phyloP scores from a whole-genome alignment of 23 red algal species.

The Gracilaria domingensis region DNA sequence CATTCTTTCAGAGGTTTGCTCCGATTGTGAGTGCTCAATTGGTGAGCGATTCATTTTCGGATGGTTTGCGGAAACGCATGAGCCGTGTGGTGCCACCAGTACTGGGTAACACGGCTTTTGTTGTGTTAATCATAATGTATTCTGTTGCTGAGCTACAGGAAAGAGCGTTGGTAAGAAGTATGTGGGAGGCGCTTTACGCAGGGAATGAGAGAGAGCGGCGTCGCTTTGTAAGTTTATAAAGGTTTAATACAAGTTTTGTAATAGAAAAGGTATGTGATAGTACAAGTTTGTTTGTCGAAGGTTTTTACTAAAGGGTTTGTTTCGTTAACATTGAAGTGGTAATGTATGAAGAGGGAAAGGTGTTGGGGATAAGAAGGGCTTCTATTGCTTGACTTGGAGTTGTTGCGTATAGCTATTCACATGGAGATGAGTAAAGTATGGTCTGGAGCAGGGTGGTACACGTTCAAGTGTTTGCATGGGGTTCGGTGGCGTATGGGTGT shows the following conservation, averaged over 20 bases:
- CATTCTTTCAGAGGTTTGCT: conserved; percentile 1
- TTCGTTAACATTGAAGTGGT: not conserved
- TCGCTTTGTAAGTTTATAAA: conserved; percentile 6
- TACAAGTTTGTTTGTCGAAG: not conserved
- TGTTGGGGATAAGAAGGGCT: conserved; percentile 3
- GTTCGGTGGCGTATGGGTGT: conserved; percentile 2
- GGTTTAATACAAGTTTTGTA: not conserved
- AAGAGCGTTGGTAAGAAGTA: conserved; percentile 1
- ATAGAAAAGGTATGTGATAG: not conserved
- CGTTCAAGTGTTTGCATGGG: not conserved
- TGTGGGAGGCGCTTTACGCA: not conserved
- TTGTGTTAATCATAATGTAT: conserved; percentile 6
- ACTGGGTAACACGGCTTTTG: not conserved
- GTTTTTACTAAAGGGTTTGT: not conserved
- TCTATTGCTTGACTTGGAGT: conserved; percentile 1
- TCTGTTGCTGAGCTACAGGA: not conserved
- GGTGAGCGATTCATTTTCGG: conserved; percentile 3
- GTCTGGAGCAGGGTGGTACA: not conserved
- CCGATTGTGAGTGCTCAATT: conserved; percentile 4
- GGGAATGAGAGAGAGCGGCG: conserved; percentile 2
- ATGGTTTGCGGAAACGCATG: conserved; percentile 3
- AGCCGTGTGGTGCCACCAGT: conserved; percentile 2
- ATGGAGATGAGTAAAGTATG: conserved; percentile 1
- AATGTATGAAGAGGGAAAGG: conserved; percentile 1
- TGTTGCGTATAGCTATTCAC: conserved; percentile 1